Base-by-base conservation (phyloP, 83 land plant genomes). In the Isoetes engelmannii region DNA sequence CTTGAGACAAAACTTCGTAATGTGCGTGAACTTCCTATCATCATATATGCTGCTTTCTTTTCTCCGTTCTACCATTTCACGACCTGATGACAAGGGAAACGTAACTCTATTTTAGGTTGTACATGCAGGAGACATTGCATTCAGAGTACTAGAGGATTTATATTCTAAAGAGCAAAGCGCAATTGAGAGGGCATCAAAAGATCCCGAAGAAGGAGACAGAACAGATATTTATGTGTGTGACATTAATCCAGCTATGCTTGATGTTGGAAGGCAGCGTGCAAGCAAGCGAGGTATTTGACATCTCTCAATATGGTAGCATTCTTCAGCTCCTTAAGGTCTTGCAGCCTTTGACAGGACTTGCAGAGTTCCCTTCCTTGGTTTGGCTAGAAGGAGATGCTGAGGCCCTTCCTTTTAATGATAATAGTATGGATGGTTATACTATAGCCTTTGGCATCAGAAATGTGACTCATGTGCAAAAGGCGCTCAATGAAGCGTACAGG, bases 331-430 rank as follows among this genome's bases (percentile, higher is more conserved):
- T 8, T 69, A 10, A 18, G 1, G 3, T 7, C n/a, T 21, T 21
- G 28, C 20, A 20, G 21, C n/a, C 20, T 0, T 20, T 0, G 10
- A 51, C 75, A 93, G 98, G 98, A n/a, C 82, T 85, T 65, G 94
- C 77, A 47, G 78, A 84, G 18, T 70, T 71, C 21, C 59, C 55
- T 10, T 80, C 83, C 6, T 77, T 95, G 28, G 44, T 77, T 47
- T 95, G 99, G 97, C 82, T 88, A 44, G 89, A 88, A 74, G 99
- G 99, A 45, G 93, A 91, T 82, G 99, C 99, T 69, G 99, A 95
- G 78, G 86, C 87, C 37, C 75, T 95, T 45, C 79, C 71, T 61
- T 91, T 88, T 74, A 65, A 77, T 9, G 87, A 95, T 73, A 65
- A 77, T 15, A 79, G 87, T 43, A 84, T 95, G 92, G 99, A 95